These are phyloP conservation scores for Clarireedia homoeocarpa DNA, from an alignment of 2,329 filamentous ascomycete genomes.

Conservation along the genomic window DNA sequence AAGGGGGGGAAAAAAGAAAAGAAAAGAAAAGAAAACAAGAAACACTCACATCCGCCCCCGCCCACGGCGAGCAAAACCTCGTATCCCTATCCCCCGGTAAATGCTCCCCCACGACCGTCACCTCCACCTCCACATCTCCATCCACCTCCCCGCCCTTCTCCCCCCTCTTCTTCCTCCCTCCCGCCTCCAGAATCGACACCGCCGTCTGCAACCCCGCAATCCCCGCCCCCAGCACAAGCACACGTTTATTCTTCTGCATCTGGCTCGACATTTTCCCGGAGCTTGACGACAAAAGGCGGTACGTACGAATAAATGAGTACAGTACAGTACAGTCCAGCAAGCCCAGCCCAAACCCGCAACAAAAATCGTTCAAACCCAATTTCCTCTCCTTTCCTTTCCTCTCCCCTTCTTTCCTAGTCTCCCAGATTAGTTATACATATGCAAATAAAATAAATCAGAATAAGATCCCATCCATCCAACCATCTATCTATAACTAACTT, in stretches of 20 bases:
- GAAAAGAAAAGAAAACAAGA: background rate
- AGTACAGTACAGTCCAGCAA: too few relatives aligned
- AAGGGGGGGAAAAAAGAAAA: background rate
- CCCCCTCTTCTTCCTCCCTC: background rate
- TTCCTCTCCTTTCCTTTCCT: too few relatives aligned
- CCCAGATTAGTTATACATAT: too few relatives aligned
- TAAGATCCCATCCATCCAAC: too few relatives aligned
- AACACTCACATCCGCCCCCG: constrained; percentile 34
- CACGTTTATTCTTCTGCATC: background rate
- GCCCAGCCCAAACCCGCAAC: too few relatives aligned
- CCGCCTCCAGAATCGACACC: background rate
- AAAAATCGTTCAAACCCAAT: too few relatives aligned
- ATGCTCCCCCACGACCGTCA: constrained; percentile 37
- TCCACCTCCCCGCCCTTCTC: background rate
- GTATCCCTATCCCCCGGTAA: constrained; percentile 29
- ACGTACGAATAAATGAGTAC: background rate
- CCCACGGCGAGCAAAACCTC: constrained; percentile 29
- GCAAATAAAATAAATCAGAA: too few relatives aligned
- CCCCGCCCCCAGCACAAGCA: constrained; percentile 32
- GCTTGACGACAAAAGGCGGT: background rate
- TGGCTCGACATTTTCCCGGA: background rate
- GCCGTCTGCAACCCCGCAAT: constrained; percentile 38
- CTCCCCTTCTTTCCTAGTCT: too few relatives aligned
- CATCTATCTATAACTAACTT: too few relatives aligned
- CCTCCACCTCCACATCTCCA: background rate